These are phyloP conservation scores for Epithele typhae DNA, from an alignment of 768 basidiomycete genomes.

Conservation along the genomic window DNA sequence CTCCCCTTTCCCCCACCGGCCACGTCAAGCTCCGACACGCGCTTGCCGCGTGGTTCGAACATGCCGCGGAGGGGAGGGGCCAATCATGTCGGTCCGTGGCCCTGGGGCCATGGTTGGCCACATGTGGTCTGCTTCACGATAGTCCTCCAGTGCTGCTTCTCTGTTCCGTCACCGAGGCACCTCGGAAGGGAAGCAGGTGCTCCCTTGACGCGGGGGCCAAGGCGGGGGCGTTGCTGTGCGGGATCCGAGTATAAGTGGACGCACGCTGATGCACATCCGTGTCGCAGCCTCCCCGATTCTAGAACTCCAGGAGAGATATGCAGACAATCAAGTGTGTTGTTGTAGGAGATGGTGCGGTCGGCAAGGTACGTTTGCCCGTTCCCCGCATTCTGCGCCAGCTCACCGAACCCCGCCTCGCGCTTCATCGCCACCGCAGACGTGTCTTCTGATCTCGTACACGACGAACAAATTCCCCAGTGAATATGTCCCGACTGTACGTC, in stretches of 20 bases:
- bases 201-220: too few species aligned
- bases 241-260: too few species aligned
- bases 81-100: too few species aligned
- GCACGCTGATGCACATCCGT: too few species aligned
- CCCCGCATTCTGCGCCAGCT: neutral
- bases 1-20: neutral
- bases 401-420: slow-evolving; percentile 1
- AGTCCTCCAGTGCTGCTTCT: too few species aligned
- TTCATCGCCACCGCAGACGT: slow-evolving; percentile 56
- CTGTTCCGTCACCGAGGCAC: too few species aligned
- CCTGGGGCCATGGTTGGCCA: too few species aligned
- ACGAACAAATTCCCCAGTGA: slow-evolving; percentile 99
- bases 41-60: slow-evolving; percentile 10
- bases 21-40: slow-evolving; percentile 13
- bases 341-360: slow-evolving; percentile 96
- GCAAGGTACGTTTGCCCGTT: slow-evolving; percentile 66
- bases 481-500: slow-evolving; percentile 94
- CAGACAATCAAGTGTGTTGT: slow-evolving; percentile 98
- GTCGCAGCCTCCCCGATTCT: too few species aligned
- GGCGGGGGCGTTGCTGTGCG: too few species aligned
- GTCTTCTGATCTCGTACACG: slow-evolving; percentile 94
- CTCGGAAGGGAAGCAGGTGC: too few species aligned
- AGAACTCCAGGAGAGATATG: slow-evolving; percentile 44
- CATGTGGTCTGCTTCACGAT: too few species aligned
- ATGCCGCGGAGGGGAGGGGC: slow-evolving; percentile 1